Percentiles rank a stretch among this genome's conserved stretches.
Conservation (phyloP, 371 early-diverging fungal genomes). For the Mortierella sp. region DNA sequence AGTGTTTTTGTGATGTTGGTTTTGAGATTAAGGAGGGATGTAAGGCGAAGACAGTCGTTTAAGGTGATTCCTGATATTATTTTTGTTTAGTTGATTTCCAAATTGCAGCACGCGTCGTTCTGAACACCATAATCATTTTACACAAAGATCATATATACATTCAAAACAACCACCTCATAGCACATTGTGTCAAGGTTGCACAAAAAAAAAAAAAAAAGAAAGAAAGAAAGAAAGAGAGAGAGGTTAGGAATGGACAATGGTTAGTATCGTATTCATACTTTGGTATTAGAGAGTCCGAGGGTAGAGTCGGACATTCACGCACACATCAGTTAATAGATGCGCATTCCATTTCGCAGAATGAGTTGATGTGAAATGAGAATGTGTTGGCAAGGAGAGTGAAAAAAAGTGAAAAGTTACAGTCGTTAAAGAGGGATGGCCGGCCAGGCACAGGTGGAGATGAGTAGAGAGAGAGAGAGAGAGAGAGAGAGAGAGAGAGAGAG, state of each 20-base stretch:
- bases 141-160: not conserved
- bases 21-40: not conserved
- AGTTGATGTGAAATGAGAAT: not conserved
- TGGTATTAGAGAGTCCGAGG: not conserved
- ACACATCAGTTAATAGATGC: conserved; percentile 32
- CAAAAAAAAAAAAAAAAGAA: not conserved
- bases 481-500: too few relatives aligned
- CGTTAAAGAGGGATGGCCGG: not conserved
- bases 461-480: not conserved
- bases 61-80: not conserved
- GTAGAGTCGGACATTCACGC: conserved; percentile 16
- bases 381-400: not conserved
- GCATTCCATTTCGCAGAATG: conserved; percentile 14
- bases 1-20: not conserved
- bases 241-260: not conserved
- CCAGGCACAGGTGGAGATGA: not conserved
- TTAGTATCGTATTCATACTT: conserved; percentile 10
- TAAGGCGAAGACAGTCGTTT: not conserved
- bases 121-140: not conserved
- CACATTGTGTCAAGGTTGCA: not conserved
- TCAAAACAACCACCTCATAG: not conserved
- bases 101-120: conserved; percentile 5
- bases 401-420: conserved; percentile 1
- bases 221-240: not conserved
- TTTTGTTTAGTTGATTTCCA: not conserved